These are phyloP conservation scores for Dryas integrifolia DNA, from an alignment of 331 rosid species.

Conservation along the genomic window DNA sequence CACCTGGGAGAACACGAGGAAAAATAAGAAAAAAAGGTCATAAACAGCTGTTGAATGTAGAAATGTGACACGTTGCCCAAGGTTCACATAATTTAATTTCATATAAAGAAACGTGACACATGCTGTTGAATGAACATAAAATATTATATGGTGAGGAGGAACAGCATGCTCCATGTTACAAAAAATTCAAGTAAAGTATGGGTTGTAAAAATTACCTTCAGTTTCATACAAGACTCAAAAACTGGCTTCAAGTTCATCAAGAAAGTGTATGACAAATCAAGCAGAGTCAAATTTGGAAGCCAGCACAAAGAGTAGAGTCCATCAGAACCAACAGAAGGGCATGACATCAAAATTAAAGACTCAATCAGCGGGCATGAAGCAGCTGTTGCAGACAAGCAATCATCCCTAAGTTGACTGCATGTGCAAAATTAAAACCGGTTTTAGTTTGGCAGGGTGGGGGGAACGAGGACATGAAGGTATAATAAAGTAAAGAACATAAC, in stretches of 20 bases:
- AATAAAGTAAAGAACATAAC: conserved; percentile 36
- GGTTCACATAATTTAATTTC: neutral
- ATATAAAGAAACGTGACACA: neutral
- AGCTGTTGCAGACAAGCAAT: conserved; percentile 88
- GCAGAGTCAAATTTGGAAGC: conserved; percentile 65
- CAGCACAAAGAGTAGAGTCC: conserved; percentile 72
- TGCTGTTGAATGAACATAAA: neutral
- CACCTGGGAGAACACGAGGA: conserved; percentile 53
- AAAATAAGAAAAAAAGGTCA: neutral
- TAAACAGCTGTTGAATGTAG: neutral
- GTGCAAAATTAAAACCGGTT: conserved; percentile 22
- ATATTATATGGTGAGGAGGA: neutral
- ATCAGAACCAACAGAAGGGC: conserved; percentile 78
- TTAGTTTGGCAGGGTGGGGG: conserved; percentile 8
- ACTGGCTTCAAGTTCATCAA: conserved; percentile 81
- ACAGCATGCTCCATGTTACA: neutral
- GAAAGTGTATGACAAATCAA: conserved; percentile 94
- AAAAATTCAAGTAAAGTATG: neutral
- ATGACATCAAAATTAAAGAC: conserved; percentile 91
- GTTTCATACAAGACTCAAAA: conserved; percentile 76
- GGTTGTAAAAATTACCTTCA: conserved; percentile 51
- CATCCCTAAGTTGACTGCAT: conserved; percentile 80
- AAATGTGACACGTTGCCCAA: neutral
- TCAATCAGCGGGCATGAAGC: conserved; percentile 80
- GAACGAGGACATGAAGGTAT: neutral